Base-by-base conservation (phyloP, 2,329 filamentous ascomycete genomes). In the Trichoderma guizhouense region DNA sequence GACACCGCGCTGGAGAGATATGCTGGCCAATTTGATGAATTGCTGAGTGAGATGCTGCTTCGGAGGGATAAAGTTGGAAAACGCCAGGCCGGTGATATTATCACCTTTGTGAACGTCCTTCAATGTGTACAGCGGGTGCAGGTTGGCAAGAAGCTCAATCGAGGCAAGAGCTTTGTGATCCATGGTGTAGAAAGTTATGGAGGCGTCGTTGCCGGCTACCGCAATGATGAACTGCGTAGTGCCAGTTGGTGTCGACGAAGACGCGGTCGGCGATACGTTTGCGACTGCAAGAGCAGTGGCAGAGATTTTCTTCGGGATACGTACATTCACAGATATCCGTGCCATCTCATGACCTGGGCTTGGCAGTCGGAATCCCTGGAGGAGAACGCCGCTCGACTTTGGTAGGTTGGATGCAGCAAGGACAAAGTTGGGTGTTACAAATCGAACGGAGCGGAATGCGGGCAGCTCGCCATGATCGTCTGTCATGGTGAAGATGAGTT, bases 151-250 rank as follows among this genome's bases (percentile, higher is more conserved):
- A 43, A 90, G 79, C 53, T 86, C 84, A 61, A 89, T 79, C 9
- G 80, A 79, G 26, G 79, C 79, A 36, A 84, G 80, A 21, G 81
- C 79, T 72, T 84, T 84, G 78, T 93, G 92, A 74, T 97, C 92
- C 72, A 97, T 83, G 0, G 93, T 95, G 80, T 91, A 92, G 32
- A 97, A 83, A 6, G 89, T 89, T 74, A 97, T 91, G 12, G 93
- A 94, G 73, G 90, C 90, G 79, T 97, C 93, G 76, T 92, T 92
- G 9, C 91, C 92, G 3, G 93, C 92, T 15, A 97, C 89, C 7
- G 94, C 95, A 75, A 97, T 86, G 61, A 92, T 88, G 74, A 94
- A 92, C 81, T 98, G 94, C 61, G 91, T 88, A 72, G 92, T 90
- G 67, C 88, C 88, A 66, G 89, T 81, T 1, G 86, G 82, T 1